These are phyloP conservation scores for Mucor saturninus DNA, from an alignment of 371 early-diverging fungal species.

Conservation along the genomic window DNA sequence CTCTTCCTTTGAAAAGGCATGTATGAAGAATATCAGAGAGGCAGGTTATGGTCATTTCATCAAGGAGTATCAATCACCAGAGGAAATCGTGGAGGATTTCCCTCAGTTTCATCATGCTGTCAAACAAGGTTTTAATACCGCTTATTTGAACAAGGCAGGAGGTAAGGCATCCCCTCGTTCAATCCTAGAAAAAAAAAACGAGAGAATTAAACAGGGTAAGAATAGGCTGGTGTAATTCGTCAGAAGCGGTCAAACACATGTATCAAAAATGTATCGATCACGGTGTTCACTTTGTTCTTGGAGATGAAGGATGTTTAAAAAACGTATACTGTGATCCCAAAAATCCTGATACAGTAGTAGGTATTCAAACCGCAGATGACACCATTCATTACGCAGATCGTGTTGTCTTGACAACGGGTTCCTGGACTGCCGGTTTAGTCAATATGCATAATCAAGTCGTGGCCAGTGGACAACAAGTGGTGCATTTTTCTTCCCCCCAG, in stretches of 20 bases:
- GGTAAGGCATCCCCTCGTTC: constrained; percentile 17
- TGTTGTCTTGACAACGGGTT: constrained; percentile 59
- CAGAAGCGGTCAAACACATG: constrained; percentile 41
- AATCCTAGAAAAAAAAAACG: too few relatives aligned
- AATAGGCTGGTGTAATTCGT: constrained; percentile 50
- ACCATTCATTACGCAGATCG: constrained; percentile 39
- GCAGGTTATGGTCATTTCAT: constrained; percentile 43
- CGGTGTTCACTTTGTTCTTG: constrained; percentile 48
- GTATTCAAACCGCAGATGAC: constrained; percentile 53
- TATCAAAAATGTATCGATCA: constrained; percentile 37
- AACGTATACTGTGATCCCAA: constrained; percentile 23
- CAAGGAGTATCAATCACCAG: constrained; percentile 32
- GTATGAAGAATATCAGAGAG: constrained; percentile 38
- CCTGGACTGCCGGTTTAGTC: constrained; percentile 59
- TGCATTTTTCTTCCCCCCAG: constrained; percentile 47
- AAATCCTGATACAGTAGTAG: constrained; percentile 30
- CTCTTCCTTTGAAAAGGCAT: constrained; percentile 39
- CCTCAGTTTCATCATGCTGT: constrained; percentile 44
- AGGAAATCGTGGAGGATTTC: constrained; percentile 33
- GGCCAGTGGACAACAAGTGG: constrained; percentile 60
- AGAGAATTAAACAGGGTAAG: not conserved
- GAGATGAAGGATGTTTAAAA: constrained; percentile 25
- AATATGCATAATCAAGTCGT: constrained; percentile 43
- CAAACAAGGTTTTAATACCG: constrained; percentile 36
- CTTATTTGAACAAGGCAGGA: constrained; percentile 43